phyloP scores from a whole-genome alignment of 495 filamentous ascomycete genomes.

The Amniculicola lignicola region DNA sequence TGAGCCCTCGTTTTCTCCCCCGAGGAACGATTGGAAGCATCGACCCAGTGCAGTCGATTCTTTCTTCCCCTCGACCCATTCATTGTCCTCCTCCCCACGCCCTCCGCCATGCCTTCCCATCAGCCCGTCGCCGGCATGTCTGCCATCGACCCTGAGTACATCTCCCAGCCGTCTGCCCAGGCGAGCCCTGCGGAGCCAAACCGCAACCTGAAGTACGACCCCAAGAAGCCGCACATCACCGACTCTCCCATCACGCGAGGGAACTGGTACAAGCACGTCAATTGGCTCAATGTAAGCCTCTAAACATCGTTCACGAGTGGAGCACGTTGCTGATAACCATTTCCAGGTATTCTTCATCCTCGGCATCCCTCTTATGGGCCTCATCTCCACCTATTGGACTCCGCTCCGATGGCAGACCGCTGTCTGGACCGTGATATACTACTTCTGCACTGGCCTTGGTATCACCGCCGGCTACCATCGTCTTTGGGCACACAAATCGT shows the following conservation, averaged over 20 bases:
- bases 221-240: constrained; percentile 49
- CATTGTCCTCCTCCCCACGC: neutral
- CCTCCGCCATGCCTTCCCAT: constrained; percentile 11
- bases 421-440: constrained; percentile 79
- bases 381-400: constrained; percentile 76
- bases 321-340: neutral
- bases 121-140: constrained; percentile 37
- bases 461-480: constrained; percentile 38
- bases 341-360: constrained; percentile 85
- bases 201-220: constrained; percentile 42
- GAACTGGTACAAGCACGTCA: constrained; percentile 97
- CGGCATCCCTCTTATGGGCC: constrained; percentile 73
- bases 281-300: constrained; percentile 65
- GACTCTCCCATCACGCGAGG: constrained; percentile 65
- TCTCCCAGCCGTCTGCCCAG: constrained; percentile 37
- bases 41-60: neutral
- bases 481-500: constrained; percentile 67
- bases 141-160: constrained; percentile 39
- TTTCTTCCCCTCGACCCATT: neutral
- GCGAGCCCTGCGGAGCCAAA: constrained; percentile 42
- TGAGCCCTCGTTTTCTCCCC: neutral
- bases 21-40: neutral
- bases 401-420: constrained; percentile 73
- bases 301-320: too few relatives aligned
- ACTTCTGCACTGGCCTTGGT: constrained; percentile 65